Base-by-base conservation (phyloP, 352 stramenopile genomes). In the Sclerospora graminicola region DNA sequence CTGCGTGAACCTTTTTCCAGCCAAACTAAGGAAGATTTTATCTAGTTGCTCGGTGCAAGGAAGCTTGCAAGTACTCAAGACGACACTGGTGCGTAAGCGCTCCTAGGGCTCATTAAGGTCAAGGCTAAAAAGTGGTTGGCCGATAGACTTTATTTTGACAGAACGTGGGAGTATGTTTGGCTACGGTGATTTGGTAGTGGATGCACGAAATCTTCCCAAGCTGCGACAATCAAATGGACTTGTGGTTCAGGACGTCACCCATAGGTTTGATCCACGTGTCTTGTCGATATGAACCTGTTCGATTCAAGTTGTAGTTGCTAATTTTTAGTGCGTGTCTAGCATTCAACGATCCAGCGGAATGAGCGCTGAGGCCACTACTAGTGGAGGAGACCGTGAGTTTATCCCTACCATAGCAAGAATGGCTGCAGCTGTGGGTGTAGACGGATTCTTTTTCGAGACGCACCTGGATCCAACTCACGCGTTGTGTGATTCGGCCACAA, bases 371-470 rank as follows among this genome's bases (percentile, higher is more conserved):
- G 48, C 46, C 0, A 74, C 45, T n/a, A 88, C 65, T 5, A 88
- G 74, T 24, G 61, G 67, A 8, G 79, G 81, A 5, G 67, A 90
- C 45, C 71, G 64, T n/a, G 77, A 89, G 41, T 86, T 84, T 48
- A 89, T 89, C 50, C 65, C 82, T 27, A 89, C 81, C 5, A 92
- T 95, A 39, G 79, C 82, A 5, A 69, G 76, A 36, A 82, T 91
- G 69, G 81, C 82, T 5, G 78, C 78, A 1, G 82, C 82, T 6
- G 80, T 91, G 8, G 82, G 83, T 21, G 82, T 91, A n/a, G 68
- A 93, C 41, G 83, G 82, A 2, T 85, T 95, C 45, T 95, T 95
- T 63, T 71, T 95, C 38, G 82, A 93, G 57, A 92, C 81, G n/a
- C 76, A 92, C 34, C 78, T 81, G n/a, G 53, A 85, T 20, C 78